Percentiles rank a stretch among this genome's conserved stretches.
These are phyloP conservation scores for Gloeopeniophorella convolvens DNA, from an alignment of 768 basidiomycete species.

Conservation along the genomic window DNA sequence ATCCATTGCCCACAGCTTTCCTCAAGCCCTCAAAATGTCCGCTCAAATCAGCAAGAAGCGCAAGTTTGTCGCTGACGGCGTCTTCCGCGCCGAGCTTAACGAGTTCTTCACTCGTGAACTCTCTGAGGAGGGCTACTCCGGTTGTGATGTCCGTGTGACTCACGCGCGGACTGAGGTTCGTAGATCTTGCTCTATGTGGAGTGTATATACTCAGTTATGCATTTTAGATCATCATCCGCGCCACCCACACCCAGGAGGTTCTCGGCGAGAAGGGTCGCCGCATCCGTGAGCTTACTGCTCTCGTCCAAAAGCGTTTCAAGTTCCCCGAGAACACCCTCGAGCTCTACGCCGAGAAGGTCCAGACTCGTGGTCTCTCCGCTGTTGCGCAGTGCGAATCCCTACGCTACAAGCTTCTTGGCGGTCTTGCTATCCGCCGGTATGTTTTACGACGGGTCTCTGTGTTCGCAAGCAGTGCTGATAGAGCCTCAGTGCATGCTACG, in stretches of 20 bases:
- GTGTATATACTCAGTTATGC: slow-evolving; percentile 6
- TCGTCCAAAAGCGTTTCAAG: slow-evolving; percentile 99
- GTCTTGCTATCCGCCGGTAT: slow-evolving; percentile 96
- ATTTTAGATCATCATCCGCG: slow-evolving; percentile 93
- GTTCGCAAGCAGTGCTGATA: not conserved
- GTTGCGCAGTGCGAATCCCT: slow-evolving; percentile 98
- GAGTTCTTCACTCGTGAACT: slow-evolving; percentile 99
- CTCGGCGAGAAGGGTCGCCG: slow-evolving; percentile 99
- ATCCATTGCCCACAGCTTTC: slow-evolving; percentile 9
- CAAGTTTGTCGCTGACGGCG: slow-evolving; percentile 98
- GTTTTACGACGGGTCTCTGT: slow-evolving; percentile 26
- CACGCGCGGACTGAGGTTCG: slow-evolving; percentile 94
- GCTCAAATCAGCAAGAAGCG: slow-evolving; percentile 94
- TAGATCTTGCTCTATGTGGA: not conserved
- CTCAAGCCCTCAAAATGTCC: slow-evolving; percentile 52
- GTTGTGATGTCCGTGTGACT: slow-evolving; percentile 98
- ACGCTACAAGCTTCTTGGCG: slow-evolving; percentile 98
- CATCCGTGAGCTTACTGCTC: slow-evolving; percentile 95
- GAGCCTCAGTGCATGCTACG: slow-evolving; percentile 80
- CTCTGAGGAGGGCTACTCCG: slow-evolving; percentile 99
- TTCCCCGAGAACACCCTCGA: slow-evolving; percentile 99
- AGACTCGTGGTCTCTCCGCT: slow-evolving; percentile 95
- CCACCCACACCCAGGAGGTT: slow-evolving; percentile 98
- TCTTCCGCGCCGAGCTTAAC: slow-evolving; percentile 97
- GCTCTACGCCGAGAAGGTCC: slow-evolving; percentile 98